Evolutionary conservation across 2,329 filamentous ascomycete genomes (phyloP), one percentile per base, ranked within the genome.

Genomic region (Trichoderma breve): DNA sequence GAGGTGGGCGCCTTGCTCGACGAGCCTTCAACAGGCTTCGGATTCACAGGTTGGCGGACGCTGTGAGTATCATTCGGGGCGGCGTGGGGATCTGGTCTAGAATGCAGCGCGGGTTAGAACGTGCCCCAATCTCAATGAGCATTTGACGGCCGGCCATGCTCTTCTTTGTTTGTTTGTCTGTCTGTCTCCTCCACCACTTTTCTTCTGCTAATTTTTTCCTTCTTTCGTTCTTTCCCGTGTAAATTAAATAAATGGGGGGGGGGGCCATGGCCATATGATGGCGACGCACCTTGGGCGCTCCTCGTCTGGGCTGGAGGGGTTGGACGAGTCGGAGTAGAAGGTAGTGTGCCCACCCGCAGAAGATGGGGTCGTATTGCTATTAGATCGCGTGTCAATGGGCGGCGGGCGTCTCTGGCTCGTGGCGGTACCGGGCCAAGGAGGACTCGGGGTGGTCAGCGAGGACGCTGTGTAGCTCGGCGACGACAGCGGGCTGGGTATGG

Each of bases 1-100:
- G 83, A 78, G 74, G 78, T 81, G 70, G 80, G 78, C 74, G 78
- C 79, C 72, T 78, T 76, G 70, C 81, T 78, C 66, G 81, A 79
- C 66, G 81, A 79, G 80, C 82, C 82, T 81, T 80, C 80, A 66
- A 75, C 75, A 80, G 83, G 81, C 82, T 82, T 86, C 63, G 81
- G 80, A 76, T 77, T 83, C 78, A 85, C 76, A 66, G 84, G 79
- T 66, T 85, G 81, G 75, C 83, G 83, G 71, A 81, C 80, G 78
- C 81, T 84, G 81, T 81, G 83, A 72, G 76, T 81, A 74, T 86
- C 87, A 88, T 89, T 85, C 84, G 86, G 80, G 73, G 74, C 75
- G 69, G 72, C 72, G 70, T 74, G 61, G 34, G 77, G 74, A 64
- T 74, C 73, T 70, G 76, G 74, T 71, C 81, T 82, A 73, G n/a